Base-by-base conservation (phyloP, 768 basidiomycete genomes). In the Lactarius deliciosus region DNA sequence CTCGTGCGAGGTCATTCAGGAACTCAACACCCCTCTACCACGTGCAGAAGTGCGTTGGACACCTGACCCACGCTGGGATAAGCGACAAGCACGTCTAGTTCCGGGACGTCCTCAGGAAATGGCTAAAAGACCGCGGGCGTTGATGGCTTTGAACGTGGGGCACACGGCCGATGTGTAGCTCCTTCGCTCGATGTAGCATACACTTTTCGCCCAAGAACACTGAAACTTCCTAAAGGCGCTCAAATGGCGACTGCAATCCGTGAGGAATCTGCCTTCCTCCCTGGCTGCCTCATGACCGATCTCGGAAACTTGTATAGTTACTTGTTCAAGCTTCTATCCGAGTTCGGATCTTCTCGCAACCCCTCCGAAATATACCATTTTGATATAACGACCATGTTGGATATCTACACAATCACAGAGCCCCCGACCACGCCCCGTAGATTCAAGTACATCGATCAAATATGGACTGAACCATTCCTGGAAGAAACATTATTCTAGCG, bases 211-310 rank as follows among this genome's bases (percentile, higher is more conserved):
- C 22, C 28, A 13, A 53, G 40, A n/a, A 45, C 57, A 36, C 65
- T 40, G 13, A 11, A 11, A 32, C 60, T 22, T 58, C 38, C n/a
- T 36, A n/a, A 28, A 22, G 28, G 36, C 36, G 61, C 53, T 32
- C 61, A 34, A 56, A 18, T 30, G 4, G 30, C 20, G 57, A 58
- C 50, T 16, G 54, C 25, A 67, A 59, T 59, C 38, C 61, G 50
- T 25, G 32, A 50, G 57, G 62, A 64, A 64, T 59, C 55, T 63
- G 57, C 41, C 66, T 54, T 47, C 30, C 25, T 7, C 7, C 9
- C 47, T 40, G 15, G 30, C 61, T 28, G 58, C 56, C 66, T 45
- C 66, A 68, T 68, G 66, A 68, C 41, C 62, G 32, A 54, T 47
- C 57, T 63, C 57, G 50, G 50, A 59, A 47, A 22, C 45, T 20